Percentiles rank a stretch among this genome's conserved stretches.
These are phyloP conservation scores for Albatrellus ellisii DNA, from an alignment of 768 basidiomycete genomes.

Conservation along the genomic window DNA sequence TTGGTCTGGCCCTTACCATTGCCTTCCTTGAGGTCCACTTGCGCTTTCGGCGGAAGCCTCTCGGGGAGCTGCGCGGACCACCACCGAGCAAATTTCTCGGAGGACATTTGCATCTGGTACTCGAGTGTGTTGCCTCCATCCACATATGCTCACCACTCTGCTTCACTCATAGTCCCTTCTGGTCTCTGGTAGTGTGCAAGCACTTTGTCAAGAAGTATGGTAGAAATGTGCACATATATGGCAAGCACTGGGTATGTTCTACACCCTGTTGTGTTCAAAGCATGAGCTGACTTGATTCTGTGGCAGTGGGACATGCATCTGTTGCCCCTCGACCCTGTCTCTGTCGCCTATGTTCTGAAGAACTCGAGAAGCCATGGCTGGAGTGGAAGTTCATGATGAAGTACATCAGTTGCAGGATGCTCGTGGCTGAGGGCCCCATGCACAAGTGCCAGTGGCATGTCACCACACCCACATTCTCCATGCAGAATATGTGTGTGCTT, in stretches of 20 bases:
- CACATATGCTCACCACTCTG: not conserved
- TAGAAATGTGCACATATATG: conserved; percentile 52
- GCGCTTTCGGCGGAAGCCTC: not conserved
- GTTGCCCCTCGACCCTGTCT: conserved; percentile 63
- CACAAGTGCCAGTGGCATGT: conserved; percentile 73
- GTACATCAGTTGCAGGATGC: conserved; percentile 73
- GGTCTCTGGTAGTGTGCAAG: conserved; percentile 78
- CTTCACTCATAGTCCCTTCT: conserved; percentile 62
- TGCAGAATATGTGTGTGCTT: conserved; percentile 56
- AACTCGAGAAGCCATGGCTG: conserved; percentile 74
- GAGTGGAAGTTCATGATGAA: conserved; percentile 59
- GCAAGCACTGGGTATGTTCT: conserved; percentile 51
- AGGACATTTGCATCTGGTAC: conserved; percentile 2
- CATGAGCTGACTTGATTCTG: not conserved
- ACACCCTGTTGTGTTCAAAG: too few species aligned
- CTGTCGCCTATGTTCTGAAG: conserved; percentile 63
- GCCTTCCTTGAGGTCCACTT: too few species aligned
- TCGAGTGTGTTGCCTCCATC: conserved; percentile 9
- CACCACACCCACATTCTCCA: conserved; percentile 61
- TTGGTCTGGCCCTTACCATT: too few species aligned
- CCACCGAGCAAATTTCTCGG: conserved; percentile 4
- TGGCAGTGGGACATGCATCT: conserved; percentile 64
- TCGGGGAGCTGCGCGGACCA: conserved; percentile 1
- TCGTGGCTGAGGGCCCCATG: conserved; percentile 59
- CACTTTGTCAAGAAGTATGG: conserved; percentile 46